Evolutionary conservation across 2,329 filamentous ascomycete species (phyloP).

Genomic region (Clathrospora elynae): DNA sequence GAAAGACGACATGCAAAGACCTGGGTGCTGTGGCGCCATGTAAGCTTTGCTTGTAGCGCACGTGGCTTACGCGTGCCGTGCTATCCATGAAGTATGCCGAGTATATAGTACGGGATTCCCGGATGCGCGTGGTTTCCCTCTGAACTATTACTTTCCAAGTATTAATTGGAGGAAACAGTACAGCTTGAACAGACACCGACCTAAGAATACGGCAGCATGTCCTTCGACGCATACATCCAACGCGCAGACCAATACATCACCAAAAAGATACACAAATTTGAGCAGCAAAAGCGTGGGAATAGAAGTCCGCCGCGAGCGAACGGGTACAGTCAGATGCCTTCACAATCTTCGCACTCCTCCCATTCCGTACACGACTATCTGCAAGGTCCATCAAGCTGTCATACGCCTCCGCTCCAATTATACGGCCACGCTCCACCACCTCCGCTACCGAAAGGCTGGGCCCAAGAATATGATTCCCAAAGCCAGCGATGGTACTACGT

Average conservation of each 20-base stretch:
- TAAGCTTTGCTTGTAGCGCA: slow-evolving; percentile 18
- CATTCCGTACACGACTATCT: slow-evolving; percentile 15
- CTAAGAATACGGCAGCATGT: slow-evolving; percentile 6
- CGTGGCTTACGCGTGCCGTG: slow-evolving; percentile 22
- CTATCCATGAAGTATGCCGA: too few relatives aligned
- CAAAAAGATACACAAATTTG: slow-evolving; percentile 26
- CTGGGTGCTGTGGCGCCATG: slow-evolving; percentile 11
- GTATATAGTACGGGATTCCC: too few relatives aligned
- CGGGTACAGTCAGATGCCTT: slow-evolving; percentile 14
- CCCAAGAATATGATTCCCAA: slow-evolving; percentile 64
- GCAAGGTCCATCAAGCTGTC: too few relatives aligned
- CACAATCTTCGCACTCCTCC: slow-evolving; percentile 5
- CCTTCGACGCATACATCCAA: slow-evolving; percentile 22
- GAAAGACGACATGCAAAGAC: slow-evolving; percentile 11
- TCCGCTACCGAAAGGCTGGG: slow-evolving; percentile 60
- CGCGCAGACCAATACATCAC: slow-evolving; percentile 24
- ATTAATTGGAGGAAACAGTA: neutral
- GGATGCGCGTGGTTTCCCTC: too few relatives aligned
- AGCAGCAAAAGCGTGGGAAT: slow-evolving; percentile 19
- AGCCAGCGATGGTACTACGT: slow-evolving; percentile 68
- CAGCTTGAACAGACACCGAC: neutral
- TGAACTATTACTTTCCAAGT: slow-evolving; percentile 2
- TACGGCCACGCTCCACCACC: slow-evolving; percentile 48
- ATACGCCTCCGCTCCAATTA: too few relatives aligned
- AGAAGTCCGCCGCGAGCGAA: slow-evolving; percentile 12